Percentiles rank a stretch among this genome's conserved stretches.
Conservation (phyloP, 1,284 basidiomycete genomes). For the Pterulicium gracile region DNA sequence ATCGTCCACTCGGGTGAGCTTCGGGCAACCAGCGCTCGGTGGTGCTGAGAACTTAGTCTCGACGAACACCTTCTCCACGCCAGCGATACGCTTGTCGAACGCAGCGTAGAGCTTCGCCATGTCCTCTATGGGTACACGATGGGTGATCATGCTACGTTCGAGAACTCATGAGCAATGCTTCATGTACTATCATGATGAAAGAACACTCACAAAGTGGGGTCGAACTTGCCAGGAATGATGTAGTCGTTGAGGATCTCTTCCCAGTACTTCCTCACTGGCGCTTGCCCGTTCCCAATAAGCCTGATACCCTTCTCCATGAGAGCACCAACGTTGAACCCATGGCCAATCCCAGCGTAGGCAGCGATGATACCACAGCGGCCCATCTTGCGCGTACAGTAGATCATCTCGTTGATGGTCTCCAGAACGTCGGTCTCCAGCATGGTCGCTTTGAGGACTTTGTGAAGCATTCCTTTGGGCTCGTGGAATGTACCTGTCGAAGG, state of each 20-base stretch:
- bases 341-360: constrained; percentile 54
- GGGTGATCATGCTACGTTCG: constrained; percentile 46
- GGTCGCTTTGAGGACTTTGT: constrained; percentile 60
- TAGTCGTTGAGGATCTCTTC: constrained; percentile 55
- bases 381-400: constrained; percentile 50
- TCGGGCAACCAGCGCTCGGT: constrained; percentile 31
- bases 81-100: constrained; percentile 41
- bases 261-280: constrained; percentile 70
- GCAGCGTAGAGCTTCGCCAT: constrained; percentile 44
- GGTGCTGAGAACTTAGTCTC: constrained; percentile 32
- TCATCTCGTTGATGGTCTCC: constrained; percentile 65
- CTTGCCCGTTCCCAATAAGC: constrained; percentile 64
- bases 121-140: constrained; percentile 56
- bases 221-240: constrained; percentile 58
- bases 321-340: constrained; percentile 65
- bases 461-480: constrained; percentile 51
- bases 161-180: constrained; percentile 7
- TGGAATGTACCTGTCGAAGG: constrained; percentile 45
- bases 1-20: constrained; percentile 31
- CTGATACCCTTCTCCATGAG: constrained; percentile 72
- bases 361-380: constrained; percentile 56
- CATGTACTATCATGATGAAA: constrained; percentile 4
- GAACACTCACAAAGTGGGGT: constrained; percentile 47
- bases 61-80: constrained; percentile 52
- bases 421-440: constrained; percentile 71